Evolutionary conservation across 2,329 filamentous ascomycete species (phyloP).

Genomic region (Botrytis paeoniae): DNA sequence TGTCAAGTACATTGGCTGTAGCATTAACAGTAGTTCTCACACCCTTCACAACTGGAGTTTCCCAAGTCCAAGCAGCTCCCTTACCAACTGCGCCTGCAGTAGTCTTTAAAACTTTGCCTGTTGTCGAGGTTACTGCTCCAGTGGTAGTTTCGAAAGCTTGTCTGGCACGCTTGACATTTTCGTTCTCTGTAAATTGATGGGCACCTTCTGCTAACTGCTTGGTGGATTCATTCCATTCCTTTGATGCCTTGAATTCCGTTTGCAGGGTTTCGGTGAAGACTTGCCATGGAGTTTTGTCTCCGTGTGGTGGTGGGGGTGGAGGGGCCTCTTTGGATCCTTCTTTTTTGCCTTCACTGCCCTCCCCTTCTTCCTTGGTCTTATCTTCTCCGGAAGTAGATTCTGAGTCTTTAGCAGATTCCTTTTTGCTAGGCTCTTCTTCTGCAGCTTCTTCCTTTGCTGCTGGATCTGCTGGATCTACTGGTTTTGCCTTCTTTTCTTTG

Average conservation of each 20-base stretch:
- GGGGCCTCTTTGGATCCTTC: constrained; percentile 50
- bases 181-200: constrained; percentile 89
- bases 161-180: constrained; percentile 80
- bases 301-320: constrained; percentile 90
- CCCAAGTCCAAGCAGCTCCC: constrained; percentile 94
- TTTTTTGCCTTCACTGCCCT: constrained; percentile 32
- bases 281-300: constrained; percentile 97
- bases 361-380: constrained; percentile 32
- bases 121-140: constrained; percentile 75
- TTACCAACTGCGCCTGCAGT: constrained; percentile 87
- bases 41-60: constrained; percentile 88
- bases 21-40: constrained; percentile 81
- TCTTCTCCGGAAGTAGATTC: constrained; percentile 27
- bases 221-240: constrained; percentile 98
- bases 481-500: constrained; percentile 31
- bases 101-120: constrained; percentile 75
- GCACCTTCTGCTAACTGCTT: constrained; percentile 88
- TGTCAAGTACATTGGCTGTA: constrained; percentile 84
- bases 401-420: constrained; percentile 27
- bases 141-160: constrained; percentile 86
- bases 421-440: constrained; percentile 24
- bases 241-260: constrained; percentile 90
- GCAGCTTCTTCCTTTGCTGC: constrained; percentile 20
- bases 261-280: constrained; percentile 98
- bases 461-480: constrained; percentile 14